These are phyloP conservation scores for Colletotrichum endophyticum DNA, from an alignment of 2,329 filamentous ascomycete genomes.

Conservation along the genomic window DNA sequence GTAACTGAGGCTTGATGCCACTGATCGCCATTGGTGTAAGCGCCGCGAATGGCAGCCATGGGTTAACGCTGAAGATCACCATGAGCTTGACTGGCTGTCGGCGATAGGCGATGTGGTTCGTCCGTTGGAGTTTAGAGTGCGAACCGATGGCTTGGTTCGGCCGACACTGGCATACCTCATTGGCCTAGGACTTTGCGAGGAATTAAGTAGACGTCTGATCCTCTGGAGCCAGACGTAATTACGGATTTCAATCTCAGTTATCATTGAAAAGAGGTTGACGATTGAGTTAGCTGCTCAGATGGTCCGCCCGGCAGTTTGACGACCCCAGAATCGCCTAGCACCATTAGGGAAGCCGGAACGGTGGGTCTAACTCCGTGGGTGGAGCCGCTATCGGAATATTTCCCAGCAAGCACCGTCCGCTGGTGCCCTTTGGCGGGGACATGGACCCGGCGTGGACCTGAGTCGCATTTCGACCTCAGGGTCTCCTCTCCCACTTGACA, in stretches of 20 bases:
- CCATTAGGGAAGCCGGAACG: background rate
- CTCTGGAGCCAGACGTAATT: background rate
- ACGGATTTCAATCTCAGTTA: background rate
- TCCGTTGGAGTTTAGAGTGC: background rate
- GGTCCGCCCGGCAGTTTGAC: background rate
- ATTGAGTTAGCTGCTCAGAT: background rate
- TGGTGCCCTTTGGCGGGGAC: background rate
- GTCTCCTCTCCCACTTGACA: background rate
- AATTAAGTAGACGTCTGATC: background rate
- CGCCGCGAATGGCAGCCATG: background rate
- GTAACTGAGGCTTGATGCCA: background rate
- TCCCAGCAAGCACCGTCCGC: slow-evolving; percentile 11
- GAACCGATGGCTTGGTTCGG: background rate
- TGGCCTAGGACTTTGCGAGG: background rate
- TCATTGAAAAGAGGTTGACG: background rate
- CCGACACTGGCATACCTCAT: background rate
- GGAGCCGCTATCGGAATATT: slow-evolving; percentile 16
- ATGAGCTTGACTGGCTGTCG: background rate
- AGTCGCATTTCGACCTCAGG: slow-evolving; percentile 10
- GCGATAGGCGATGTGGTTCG: slow-evolving; percentile 10
- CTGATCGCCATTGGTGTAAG: background rate
- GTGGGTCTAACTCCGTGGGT: background rate
- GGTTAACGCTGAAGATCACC: slow-evolving; percentile 6
- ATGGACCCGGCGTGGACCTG: slow-evolving; percentile 5
- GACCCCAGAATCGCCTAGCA: background rate